Conservation (phyloP, 116 monocot genomes). For the Papilionanthe hybrid region DNA sequence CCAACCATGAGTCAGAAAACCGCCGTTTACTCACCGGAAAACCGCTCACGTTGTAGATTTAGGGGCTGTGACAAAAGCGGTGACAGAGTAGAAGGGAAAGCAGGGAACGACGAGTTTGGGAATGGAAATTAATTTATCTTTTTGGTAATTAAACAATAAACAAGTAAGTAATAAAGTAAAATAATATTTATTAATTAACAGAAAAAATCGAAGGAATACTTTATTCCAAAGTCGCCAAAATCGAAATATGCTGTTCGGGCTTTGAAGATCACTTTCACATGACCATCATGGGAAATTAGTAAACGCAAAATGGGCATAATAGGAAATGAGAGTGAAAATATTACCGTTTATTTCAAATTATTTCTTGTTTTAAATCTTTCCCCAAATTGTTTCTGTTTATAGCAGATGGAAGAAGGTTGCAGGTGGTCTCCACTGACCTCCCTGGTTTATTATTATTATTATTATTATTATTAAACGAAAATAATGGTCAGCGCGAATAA, state of each 20-base stretch:
- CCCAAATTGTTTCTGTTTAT: neutral
- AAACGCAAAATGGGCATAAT: neutral
- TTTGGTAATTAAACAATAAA: constrained; percentile 2
- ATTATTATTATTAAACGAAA: too few relatives aligned
- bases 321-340: too few relatives aligned
- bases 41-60: neutral
- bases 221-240: constrained; percentile 7
- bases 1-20: neutral
- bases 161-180: neutral
- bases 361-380: too few relatives aligned
- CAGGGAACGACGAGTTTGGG: neutral
- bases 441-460: too few relatives aligned
- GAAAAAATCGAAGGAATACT: constrained; percentile 6
- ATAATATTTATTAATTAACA: constrained; percentile 2
- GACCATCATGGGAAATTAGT: neutral
- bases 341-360: neutral
- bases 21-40: neutral
- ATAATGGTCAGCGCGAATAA: too few relatives aligned
- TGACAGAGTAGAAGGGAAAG: neutral
- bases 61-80: neutral
- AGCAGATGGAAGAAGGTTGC: neutral
- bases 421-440: neutral
- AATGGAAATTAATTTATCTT: constrained; percentile 3
- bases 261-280: neutral
- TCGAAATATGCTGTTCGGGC: constrained; percentile 14